Base-by-base conservation (phyloP, 1,284 basidiomycete species). In the Malassezia obtusa region DNA sequence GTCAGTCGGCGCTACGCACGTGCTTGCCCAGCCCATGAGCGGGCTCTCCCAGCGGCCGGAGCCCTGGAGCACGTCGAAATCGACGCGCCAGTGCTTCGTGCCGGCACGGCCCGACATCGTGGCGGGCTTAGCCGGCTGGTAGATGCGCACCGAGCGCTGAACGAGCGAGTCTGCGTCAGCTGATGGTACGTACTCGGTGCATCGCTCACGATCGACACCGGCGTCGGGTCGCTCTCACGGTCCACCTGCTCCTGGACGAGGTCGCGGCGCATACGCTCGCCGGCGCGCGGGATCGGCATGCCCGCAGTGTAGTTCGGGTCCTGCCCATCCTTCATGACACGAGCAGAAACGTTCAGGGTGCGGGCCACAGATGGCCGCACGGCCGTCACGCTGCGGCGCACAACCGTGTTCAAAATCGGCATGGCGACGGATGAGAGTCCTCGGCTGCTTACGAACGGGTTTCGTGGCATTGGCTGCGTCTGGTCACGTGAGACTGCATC, bases 31-130 rank as follows among this genome's bases (percentile, higher is more conserved):
- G 51, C 92, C 92, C 87, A 98, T 98, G 66, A 98, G 76, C n/a
- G 89, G 89, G 75, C 96, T 96, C 80, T 95, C 90, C 92, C 92
- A 98, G 57, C 92, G 81, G 12, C 87, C 90, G 30, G 81, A 84
- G 38, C 90, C 89, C 61, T 83, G 83, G 17, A 96, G 78, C 54
- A 84, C 84, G 68, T 98, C 92, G 79, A 85, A 98, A 77, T 98
- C 92, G 68, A 98, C 83, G 61, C 89, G 80, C 92, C 92, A 98
- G 66, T 85, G 82, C 65, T 84, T 82, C 21, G 84, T 84, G 77
- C 92, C 91, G 46, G 83, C 84, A 58, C 63, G 81, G 47, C 89
- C 91, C 47, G 87, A 90, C 76, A 95, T 90, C 82, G 92, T 96
- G 9, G 91, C 92, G 62, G 89, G 89, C 63, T 89, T 86, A 21